Conservation (phyloP, 139 green algal genomes). For the Ettlia oleoabundans region DNA sequence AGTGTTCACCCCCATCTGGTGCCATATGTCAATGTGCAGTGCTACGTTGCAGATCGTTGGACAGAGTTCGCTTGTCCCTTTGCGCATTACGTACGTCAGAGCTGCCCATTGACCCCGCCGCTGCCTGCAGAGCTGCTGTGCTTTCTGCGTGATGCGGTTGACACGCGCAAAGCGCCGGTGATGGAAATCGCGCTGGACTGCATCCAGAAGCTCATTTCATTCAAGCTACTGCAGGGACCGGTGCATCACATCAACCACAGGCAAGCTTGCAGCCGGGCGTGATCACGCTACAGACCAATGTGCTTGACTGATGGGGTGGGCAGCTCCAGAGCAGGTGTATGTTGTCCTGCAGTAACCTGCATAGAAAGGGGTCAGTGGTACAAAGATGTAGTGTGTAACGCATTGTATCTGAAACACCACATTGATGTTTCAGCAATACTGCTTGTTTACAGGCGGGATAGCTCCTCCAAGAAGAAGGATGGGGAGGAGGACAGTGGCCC, state of each 20-base stretch:
- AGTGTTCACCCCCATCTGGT: too few species aligned
- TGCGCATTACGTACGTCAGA: too few species aligned
- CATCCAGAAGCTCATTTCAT: slow-evolving; percentile 92
- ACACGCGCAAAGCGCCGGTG: slow-evolving; percentile 73
- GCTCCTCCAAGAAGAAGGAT: neutral
- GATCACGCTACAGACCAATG: neutral
- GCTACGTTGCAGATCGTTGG: too few species aligned
- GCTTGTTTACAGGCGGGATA: slow-evolving; percentile 1
- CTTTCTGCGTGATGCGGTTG: slow-evolving; percentile 70
- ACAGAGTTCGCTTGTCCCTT: too few species aligned
- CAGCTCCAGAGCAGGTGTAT: neutral
- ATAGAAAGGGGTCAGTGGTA: neutral
- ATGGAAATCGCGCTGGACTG: slow-evolving; percentile 88
- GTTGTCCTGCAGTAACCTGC: neutral
- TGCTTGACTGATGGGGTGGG: neutral
- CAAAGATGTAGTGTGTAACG: neutral
- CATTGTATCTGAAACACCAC: too few species aligned
- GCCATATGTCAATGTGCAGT: too few species aligned
- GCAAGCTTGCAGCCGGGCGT: neutral
- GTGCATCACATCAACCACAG: slow-evolving; percentile 47
- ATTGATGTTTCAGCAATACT: too few species aligned
- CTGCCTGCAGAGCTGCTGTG: slow-evolving; percentile 62
- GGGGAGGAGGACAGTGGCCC: neutral
- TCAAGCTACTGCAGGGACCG: slow-evolving; percentile 67
- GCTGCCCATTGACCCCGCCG: too few species aligned